phyloP scores from a whole-genome alignment of 306 rosid genomes.

The Delonix regia region DNA sequence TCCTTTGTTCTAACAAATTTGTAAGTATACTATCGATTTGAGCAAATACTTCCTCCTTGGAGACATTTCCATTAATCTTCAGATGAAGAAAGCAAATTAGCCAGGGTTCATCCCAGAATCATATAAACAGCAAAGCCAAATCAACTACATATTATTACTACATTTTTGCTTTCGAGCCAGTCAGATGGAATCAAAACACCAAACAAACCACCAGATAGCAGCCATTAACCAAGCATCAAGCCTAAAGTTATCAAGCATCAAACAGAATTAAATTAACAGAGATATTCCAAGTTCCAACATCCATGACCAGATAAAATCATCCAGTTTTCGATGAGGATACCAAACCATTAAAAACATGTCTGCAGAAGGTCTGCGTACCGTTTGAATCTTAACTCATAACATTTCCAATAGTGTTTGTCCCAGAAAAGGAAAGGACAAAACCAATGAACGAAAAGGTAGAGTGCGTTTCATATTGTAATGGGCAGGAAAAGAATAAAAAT shows the following conservation, averaged over 20 bases:
- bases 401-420: background rate
- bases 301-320: background rate
- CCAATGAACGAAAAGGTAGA: background rate
- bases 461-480: background rate
- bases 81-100: constrained; percentile 27
- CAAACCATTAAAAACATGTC: background rate
- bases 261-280: constrained; percentile 4
- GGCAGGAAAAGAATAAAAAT: background rate
- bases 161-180: background rate
- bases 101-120: constrained; percentile 4
- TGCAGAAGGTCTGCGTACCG: too few relatives aligned
- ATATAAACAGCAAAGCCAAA: constrained; percentile 23
- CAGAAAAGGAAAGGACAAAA: background rate
- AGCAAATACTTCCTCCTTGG: constrained; percentile 74
- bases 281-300: background rate
- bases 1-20: constrained; percentile 57
- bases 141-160: constrained; percentile 7
- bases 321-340: background rate
- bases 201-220: constrained; percentile 16
- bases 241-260: constrained; percentile 3
- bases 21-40: constrained; percentile 64
- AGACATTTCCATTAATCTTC: constrained; percentile 59
- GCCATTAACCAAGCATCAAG: background rate
- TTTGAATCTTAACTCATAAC: background rate
- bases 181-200: background rate